Evolutionary conservation across 2,329 filamentous ascomycete species (phyloP), one percentile per base, ranked within the genome.

Genomic region (Penicillium nordicum): DNA sequence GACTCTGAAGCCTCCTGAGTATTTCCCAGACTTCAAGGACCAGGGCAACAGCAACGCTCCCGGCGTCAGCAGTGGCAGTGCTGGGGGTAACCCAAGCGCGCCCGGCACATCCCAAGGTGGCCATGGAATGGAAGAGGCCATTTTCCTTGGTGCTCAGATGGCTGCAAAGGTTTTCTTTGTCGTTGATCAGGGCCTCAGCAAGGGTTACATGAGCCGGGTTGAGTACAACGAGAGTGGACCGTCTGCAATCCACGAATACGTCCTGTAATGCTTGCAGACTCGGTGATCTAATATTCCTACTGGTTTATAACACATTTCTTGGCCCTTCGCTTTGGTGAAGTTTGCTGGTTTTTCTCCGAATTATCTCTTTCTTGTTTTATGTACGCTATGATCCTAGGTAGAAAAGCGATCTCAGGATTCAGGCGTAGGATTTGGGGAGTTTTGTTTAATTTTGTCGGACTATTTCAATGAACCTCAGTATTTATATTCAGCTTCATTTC

Each of bases 11-110:
- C 80, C 90, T 63, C 92, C 92, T 0, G 88, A 90, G 51, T 96
- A 97, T 73, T 88, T 96, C 64, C 84, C 88, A 11, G 92, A 96
- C 73, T 97, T 92, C 91, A 91, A 91, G 70, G 92, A 89, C 75
- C 84, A 86, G 54, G 74, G 74, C 65, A 72, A 73, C 44, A 66
- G 63, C 52, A 74, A 74, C 40, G 63, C 68, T 7, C 68, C 72
- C 8, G 69, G 70, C 1, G 63, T 69, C 41, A 72, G 63, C 16
- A 62, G 50, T 21, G 64, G 65, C 29, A 62, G 62, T 80, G 84
- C 54, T 37, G 52, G 45, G 8, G 45, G 23, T 21, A 43, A 37
- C 12, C 38, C 45, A 18, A 30, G 38, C 82, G 84, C 68, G 2
- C 64, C 65, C 5, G 63, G 62, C 23, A 58, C 65, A n/a, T 49